Evolutionary conservation across 306 rosid species (phyloP), one percentile per base, ranked within the genome.

Genomic region (Gillenia trifoliata): DNA sequence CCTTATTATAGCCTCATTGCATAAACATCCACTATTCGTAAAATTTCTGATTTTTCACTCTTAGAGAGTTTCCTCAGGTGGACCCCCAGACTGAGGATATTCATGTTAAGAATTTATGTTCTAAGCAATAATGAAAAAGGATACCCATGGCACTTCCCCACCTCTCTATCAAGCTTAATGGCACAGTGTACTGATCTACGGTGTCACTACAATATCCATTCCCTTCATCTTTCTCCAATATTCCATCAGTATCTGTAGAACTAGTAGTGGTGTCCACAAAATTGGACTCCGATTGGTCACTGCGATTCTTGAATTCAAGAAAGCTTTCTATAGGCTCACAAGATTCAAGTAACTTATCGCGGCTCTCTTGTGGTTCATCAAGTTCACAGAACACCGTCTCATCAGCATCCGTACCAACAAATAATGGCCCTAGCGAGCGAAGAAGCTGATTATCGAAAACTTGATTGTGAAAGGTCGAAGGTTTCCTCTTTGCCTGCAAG

Each of bases 121-220:
- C 60, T 54, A 61, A 34, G 64, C 41, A 15, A 75, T 11, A 43
- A 79, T 47, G 70, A 74, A 79, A n/a, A 89, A 85, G 97, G 99
- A 94, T 94, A 94, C 97, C 98, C 99, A 92, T 89, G 41, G 92
- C 96, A 89, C 87, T 92, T 77, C 97, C 99, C 98, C 97, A 94
- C 79, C 96, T 87, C 83, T 94, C 99, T 78, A 94, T 79, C 92
- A 92, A 86, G 80, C 89, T 81, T 30, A 81, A 72, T n/a, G 93
- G 93, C 61, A 92, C 96, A 29, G 74, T 47, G 83, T 87, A 94
- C 75, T 83, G 87, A 73, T 84, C 83, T n/a, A 82, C 57, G 66
- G 89, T 68, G 77, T 72, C 60, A 9, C 12, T 36, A 70, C 75
- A 77, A 66, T 22, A 62, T 52, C 67, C 82, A 64, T 31, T 50